These are phyloP conservation scores for Grigorovia humatica DNA, from an alignment of 805 yeast species.

Conservation along the genomic window DNA sequence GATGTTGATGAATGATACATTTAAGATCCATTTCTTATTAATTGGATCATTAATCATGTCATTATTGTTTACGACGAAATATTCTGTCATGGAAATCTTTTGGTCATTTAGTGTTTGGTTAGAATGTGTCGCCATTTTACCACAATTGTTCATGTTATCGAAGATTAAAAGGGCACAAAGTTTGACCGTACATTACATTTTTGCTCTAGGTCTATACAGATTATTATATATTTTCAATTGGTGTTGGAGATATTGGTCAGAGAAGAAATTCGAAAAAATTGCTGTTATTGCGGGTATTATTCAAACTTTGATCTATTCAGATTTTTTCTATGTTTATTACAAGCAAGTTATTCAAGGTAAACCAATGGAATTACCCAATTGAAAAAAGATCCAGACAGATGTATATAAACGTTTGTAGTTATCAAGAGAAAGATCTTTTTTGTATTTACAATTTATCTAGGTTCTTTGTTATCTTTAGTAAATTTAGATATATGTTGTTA, in stretches of 20 bases:
- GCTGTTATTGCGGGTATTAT: constrained; percentile 70
- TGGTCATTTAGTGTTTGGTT: constrained; percentile 94
- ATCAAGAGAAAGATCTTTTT: too few species aligned
- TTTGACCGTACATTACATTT: constrained; percentile 84
- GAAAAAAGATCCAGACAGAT: background rate
- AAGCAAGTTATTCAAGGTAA: constrained; percentile 67
- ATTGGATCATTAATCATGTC: constrained; percentile 50
- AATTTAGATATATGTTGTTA: background rate
- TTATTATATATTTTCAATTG: constrained; percentile 89
- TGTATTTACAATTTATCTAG: background rate
- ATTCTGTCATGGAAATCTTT: constrained; percentile 47
- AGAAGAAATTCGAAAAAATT: constrained; percentile 52
- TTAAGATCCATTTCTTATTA: constrained; percentile 61
- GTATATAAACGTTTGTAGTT: too few species aligned
- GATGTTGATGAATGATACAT: constrained; percentile 59
- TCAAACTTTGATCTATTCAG: constrained; percentile 85
- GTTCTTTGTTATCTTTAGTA: background rate
- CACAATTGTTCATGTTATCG: constrained; percentile 85
- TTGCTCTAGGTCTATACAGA: constrained; percentile 85
- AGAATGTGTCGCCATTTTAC: constrained; percentile 84
- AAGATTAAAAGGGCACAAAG: constrained; percentile 81
- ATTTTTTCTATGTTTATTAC: constrained; percentile 90
- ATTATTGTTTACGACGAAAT: constrained; percentile 57
- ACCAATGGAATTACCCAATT: constrained; percentile 58
- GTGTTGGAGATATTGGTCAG: constrained; percentile 71